A percentile compares a stretch with the other conserved stretches of the same genome.
phyloP scores from a whole-genome alignment of 1,139 yeast species.

The Debaryomyces sp. region DNA sequence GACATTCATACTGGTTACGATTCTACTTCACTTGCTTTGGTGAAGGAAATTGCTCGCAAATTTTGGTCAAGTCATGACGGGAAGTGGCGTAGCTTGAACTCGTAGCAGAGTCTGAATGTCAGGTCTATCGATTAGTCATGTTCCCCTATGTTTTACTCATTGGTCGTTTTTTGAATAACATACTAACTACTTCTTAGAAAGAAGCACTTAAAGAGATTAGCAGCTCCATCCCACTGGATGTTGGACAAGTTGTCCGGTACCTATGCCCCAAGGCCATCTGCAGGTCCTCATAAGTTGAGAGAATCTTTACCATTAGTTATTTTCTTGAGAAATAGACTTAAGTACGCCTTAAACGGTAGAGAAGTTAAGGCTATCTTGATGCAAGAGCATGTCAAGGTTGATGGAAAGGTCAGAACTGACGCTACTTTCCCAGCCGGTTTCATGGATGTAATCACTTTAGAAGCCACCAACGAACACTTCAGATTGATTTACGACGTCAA shows the following conservation, averaged over 20 bases:
- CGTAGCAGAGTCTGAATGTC: slow-evolving; percentile 2
- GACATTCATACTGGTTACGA: slow-evolving; percentile 5
- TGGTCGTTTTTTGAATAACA: background rate
- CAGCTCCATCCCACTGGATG: slow-evolving; percentile 99
- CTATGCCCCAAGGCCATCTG: slow-evolving; percentile 98
- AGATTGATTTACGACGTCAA: slow-evolving; percentile 94
- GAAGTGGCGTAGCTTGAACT: slow-evolving; percentile 2
- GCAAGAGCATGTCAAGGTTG: slow-evolving; percentile 98
- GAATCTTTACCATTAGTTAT: slow-evolving; percentile 96
- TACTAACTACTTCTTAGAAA: slow-evolving; percentile 54
- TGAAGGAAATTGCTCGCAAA: slow-evolving; percentile 6
- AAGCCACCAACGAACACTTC: slow-evolving; percentile 97
- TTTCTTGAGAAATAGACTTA: slow-evolving; percentile 96
- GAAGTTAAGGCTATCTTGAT: slow-evolving; percentile 97
- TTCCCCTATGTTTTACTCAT: slow-evolving; percentile 1
- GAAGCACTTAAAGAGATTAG: slow-evolving; percentile 97
- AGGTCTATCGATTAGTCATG: slow-evolving; percentile 21
- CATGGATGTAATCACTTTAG: slow-evolving; percentile 94
- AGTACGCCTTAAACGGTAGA: slow-evolving; percentile 98
- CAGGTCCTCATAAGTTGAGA: slow-evolving; percentile 98
- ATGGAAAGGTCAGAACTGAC: slow-evolving; percentile 89
- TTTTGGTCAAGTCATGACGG: background rate
- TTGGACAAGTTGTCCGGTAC: slow-evolving; percentile 98
- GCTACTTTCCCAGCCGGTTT: slow-evolving; percentile 96
- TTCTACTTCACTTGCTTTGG: slow-evolving; percentile 1